These are phyloP conservation scores for Paraphoma sp. DNA, from an alignment of 2,329 filamentous ascomycete genomes.

Conservation along the genomic window DNA sequence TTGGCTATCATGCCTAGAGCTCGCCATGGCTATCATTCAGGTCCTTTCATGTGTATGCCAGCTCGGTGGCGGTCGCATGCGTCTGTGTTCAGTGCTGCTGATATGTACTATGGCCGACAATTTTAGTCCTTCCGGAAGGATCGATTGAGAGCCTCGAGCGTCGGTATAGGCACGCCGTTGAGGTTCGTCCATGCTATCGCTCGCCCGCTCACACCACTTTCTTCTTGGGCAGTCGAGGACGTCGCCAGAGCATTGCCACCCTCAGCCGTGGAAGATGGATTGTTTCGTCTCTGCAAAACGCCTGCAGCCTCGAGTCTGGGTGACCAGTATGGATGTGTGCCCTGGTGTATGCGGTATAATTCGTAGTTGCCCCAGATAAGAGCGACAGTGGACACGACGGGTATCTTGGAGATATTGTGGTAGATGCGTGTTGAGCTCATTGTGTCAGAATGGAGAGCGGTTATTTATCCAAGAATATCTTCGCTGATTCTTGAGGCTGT, in stretches of 20 bases:
- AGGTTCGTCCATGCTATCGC: conserved; percentile 33
- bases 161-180: conserved; percentile 40
- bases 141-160: conserved; percentile 20
- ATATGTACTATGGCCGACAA: not conserved
- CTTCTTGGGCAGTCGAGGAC: not conserved
- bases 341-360: conserved; percentile 32
- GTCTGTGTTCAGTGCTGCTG: no score
- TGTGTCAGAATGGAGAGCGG: not conserved
- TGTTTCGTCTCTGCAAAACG: conserved; percentile 14
- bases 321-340: conserved; percentile 36
- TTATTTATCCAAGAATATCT: not conserved
- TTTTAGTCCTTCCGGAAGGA: conserved; percentile 21
- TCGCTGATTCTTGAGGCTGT: not conserved
- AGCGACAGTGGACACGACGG: conserved; percentile 21
- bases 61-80: no score
- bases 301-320: conserved; percentile 28
- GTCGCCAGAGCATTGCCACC: conserved; percentile 6
- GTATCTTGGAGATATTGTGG: conserved; percentile 15
- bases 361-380: conserved; percentile 32
- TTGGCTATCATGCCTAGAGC: no score
- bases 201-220: conserved; percentile 8
- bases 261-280: conserved; percentile 7
- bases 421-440: conserved; percentile 22
- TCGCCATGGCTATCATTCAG: no score
- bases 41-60: no score